Evolutionary conservation across 1,284 basidiomycete species (phyloP), one percentile per base, ranked within the genome.

Genomic region (Ceraceosorus guamensis): DNA sequence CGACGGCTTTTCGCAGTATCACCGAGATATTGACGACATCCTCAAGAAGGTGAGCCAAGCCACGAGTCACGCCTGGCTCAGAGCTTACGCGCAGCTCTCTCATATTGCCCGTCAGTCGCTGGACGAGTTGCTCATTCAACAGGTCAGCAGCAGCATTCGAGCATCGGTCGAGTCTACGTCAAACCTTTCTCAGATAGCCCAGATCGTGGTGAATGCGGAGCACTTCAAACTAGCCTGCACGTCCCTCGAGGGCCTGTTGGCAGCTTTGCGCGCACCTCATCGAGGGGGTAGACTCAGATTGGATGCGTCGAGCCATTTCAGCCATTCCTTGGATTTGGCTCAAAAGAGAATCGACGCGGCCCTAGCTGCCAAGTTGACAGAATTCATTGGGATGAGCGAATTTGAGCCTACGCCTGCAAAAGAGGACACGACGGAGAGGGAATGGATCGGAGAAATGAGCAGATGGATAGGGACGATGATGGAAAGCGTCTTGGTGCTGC

Each of bases 391-490:
- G 57, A 80, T 96, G 46, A 87, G 90, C 1, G 89, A 95, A 76
- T 96, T 97, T 76, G 86, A 95, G 68, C 96, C 91, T 90, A 87
- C 85, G 50, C 87, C 91, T 2, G 75, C 78, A 16, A 70, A 48
- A 39, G 14, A 49, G 30, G 45, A 56, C 39, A 31, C 13, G 10
- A 47, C 14, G 37, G 6, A 39, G 6, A 35, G 30, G 34, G 43
- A 18, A 18, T 97, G 96, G 77, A 82, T 98, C 6, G 87, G 90
- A 72, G 95, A 97, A 76, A 84, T 97, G 71, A 83, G 95, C 71
- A 91, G 91, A 68, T 99, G 93, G 88, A 81, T 98, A 46, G 90
- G 87, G 43, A 95, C 92, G 0, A 89, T 96, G 64, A 91, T 98
- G 64, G 93, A 97, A 76, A 88, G 88, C 33, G 85, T 97, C 16